Conservation (phyloP, 148 eudicot genomes). For the Chenopodium formosanum region DNA sequence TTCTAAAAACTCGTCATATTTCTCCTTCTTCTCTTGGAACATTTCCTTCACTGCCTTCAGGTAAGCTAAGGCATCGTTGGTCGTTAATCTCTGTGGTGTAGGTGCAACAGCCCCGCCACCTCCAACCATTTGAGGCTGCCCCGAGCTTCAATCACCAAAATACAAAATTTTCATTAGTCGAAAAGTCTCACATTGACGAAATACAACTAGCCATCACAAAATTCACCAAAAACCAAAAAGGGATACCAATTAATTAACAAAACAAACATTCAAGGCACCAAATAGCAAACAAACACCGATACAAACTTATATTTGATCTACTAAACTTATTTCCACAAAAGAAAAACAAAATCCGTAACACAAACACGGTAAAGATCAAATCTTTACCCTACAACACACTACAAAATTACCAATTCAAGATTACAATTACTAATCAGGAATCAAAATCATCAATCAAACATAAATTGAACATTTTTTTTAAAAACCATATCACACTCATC, state of each 20-base stretch:
- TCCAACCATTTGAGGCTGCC: conserved; percentile 44
- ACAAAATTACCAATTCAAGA: background rate
- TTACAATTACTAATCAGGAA: conserved; percentile 2
- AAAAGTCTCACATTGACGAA: background rate
- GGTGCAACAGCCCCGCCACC: conserved; percentile 47
- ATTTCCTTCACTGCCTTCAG: conserved; percentile 89
- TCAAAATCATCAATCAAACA: conserved; percentile 6
- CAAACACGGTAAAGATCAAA: conserved; percentile 15
- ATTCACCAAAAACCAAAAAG: background rate
- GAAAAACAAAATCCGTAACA: background rate
- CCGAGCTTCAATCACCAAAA: conserved; percentile 46
- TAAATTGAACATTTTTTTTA: background rate
- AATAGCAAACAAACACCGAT: background rate
- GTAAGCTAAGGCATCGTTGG: conserved; percentile 82
- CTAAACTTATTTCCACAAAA: background rate
- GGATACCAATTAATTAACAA: background rate
- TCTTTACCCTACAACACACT: conserved; percentile 13
- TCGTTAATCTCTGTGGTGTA: conserved; percentile 59
- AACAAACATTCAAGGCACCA: background rate
- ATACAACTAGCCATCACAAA: background rate
- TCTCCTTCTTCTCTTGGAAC: conserved; percentile 82
- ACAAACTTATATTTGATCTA: background rate
- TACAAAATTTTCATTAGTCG: conserved; percentile 8
- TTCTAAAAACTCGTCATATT: conserved; percentile 89
- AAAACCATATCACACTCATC: no score